These are phyloP conservation scores for Ogataea neopini DNA, from an alignment of 805 yeast genomes.

Conservation along the genomic window DNA sequence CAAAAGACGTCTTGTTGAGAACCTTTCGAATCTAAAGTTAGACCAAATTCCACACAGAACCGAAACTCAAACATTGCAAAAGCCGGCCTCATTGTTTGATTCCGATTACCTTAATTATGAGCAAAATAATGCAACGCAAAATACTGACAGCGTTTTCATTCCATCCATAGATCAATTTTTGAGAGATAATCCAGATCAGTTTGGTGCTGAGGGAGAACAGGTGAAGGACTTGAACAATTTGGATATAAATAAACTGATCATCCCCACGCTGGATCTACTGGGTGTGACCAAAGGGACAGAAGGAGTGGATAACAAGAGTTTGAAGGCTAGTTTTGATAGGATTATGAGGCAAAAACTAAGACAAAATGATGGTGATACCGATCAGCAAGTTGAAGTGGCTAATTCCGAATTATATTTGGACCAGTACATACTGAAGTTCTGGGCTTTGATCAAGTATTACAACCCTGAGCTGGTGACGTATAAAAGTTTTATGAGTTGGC, in stretches of 20 bases:
- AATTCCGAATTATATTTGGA: conserved; percentile 26
- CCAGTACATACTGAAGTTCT: conserved; percentile 20
- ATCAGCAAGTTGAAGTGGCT: conserved; percentile 14
- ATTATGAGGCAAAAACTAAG: conserved; percentile 2
- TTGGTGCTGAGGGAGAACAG: conserved; percentile 7
- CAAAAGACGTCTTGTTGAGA: conserved; percentile 15
- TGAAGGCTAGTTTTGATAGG: conserved; percentile 13
- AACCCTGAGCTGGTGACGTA: conserved; percentile 25
- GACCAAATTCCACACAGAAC: not conserved
- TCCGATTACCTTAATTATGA: conserved; percentile 12
- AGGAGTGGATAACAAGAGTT: conserved; percentile 2
- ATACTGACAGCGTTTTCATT: conserved; percentile 20
- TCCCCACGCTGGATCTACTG: conserved; percentile 15
- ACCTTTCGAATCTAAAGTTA: conserved; percentile 8
- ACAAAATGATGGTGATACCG: not conserved
- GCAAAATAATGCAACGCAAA: not conserved
- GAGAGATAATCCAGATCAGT: conserved; percentile 23
- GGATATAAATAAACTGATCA: conserved; percentile 16
- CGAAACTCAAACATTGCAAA: not conserved
- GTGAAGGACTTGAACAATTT: conserved; percentile 13
- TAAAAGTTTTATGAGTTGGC: conserved; percentile 19
- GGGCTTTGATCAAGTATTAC: conserved; percentile 28
- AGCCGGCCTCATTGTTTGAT: conserved; percentile 13
- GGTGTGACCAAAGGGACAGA: conserved; percentile 4
- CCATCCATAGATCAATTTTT: conserved; percentile 29